These are phyloP conservation scores for Entrophospora sp. DNA, from an alignment of 192 early-diverging fungal species.

Conservation along the genomic window DNA sequence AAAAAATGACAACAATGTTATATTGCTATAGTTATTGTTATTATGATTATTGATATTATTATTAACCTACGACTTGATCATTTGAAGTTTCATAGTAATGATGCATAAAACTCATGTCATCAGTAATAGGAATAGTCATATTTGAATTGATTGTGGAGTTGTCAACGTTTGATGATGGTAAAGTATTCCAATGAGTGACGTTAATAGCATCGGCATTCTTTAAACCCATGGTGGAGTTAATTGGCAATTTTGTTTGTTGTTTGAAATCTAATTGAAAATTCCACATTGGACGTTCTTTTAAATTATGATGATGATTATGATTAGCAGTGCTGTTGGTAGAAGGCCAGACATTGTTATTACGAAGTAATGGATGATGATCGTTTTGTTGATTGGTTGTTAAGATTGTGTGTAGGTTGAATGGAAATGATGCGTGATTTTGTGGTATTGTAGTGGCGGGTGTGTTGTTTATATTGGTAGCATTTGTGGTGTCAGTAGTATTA, in stretches of 20 bases:
- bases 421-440: neutral
- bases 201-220: neutral
- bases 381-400: neutral
- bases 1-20: too few species aligned
- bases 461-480: neutral
- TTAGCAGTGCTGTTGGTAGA: too few species aligned
- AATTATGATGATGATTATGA: too few species aligned
- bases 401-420: neutral
- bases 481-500: neutral
- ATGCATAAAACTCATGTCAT: slow-evolving; percentile 5
- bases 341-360: slow-evolving; percentile 6
- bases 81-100: neutral
- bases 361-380: neutral
- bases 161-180: neutral
- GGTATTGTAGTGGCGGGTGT: too few species aligned
- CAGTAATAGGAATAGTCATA: neutral
- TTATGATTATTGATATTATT: too few species aligned
- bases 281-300: slow-evolving; percentile 15
- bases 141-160: neutral
- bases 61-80: slow-evolving; percentile 14
- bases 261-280: slow-evolving; percentile 14
- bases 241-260: neutral
- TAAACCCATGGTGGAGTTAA: neutral
- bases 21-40: too few species aligned
- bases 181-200: slow-evolving; percentile 1